Base-by-base conservation (phyloP, 2,329 filamentous ascomycete species). In the Exophiala sp. region DNA sequence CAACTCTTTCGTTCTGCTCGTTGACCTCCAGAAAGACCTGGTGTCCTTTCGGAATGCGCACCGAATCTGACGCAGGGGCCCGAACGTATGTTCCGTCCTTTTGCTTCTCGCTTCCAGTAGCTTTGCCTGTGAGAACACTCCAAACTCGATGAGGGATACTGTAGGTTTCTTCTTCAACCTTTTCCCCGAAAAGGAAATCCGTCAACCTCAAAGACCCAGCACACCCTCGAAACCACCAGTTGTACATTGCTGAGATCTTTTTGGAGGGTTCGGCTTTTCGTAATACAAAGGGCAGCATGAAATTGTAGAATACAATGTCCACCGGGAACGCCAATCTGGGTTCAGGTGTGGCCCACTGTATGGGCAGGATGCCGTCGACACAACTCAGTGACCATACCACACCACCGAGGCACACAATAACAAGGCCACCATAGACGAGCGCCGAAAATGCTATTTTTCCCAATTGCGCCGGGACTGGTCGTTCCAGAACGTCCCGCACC, bases 391-490 rank as follows among this genome's bases (percentile, higher is more conserved):
- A 56, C 94, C 94, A 99, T 0, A 99, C 91, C 12, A 99, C 91
- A 39, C 94, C 92, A 8, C 94, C 94, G 0, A 99, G 81, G 68
- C 94, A 99, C 21, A 97, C 75, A 36, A 97, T 87, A 52, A 99
- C 91, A 49, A 99, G 75, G 0, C 88, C 90, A 33, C 94, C 95
- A 64, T 99, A 99, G 2, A 99, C 91, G 52, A 97, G 83, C 12
- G 91, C 95, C 58, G 91, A 96, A 67, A 97, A 97, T 2, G 91
- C 81, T 45, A 99, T 99, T 73, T 99, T 99, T 52, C 92, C 85
- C 33, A 99, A 81, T 71, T 99, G 94, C 0, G 91, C 96, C 10
- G 88, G 85, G 45, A 99, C 87, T 63, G 87, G 95, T 33, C 94
- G 86, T 70, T 99, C 94, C 14, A 99, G 80, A 10, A 99, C 94